Base-by-base conservation (phyloP, 148 eudicot genomes). In the Rhododendron ferrugineum region DNA sequence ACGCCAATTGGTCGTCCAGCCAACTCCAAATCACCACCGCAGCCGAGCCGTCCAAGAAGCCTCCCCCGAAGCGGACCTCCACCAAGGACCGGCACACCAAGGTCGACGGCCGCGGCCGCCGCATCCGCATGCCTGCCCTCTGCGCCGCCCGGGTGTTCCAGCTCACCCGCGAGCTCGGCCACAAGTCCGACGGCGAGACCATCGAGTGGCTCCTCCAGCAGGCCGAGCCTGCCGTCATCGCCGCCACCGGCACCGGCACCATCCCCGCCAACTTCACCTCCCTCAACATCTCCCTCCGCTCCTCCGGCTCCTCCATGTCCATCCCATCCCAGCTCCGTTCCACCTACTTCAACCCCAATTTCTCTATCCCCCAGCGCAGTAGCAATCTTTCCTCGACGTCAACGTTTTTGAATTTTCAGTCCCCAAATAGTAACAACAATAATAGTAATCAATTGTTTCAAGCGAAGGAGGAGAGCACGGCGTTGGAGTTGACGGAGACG, bases 171-270 rank as follows among this genome's bases (percentile, higher is more conserved):
- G 99, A 96, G 75, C 89, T 96, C 47, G 99, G 99, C 40, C 99
- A 96, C 85, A 96, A 96, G 66, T 94, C 99, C 23, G 99, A 96
- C 81, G 98, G 99, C 0, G 97, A 96, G 84, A 96, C 99, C 66
- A 93, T 96, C 23, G 99, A 96, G 87, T 96, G 99, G 99, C 96
- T 96, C 4, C 93, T 96, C 0, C 99, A 95, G 22, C 99, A 96
- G 47, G 98, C 99, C 5, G 98, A 96, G 68, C 99, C 99, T 0
- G 90, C 99, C 0, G 98, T 96, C 0, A 95, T 96, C 34, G 99
- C 99, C 74, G 99, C 99, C 84, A 96, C 99, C 1, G 99, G 98
- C 0, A 96, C 99, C n/a, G 99, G 99, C 1, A 96, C 99, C 0
- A 96, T 96, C 42, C 99, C 99, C 0, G 99, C 99, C 0, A 96